Evolutionary conservation across 2,329 filamentous ascomycete genomes (phyloP).

Genomic region (Trichoderma sp.): DNA sequence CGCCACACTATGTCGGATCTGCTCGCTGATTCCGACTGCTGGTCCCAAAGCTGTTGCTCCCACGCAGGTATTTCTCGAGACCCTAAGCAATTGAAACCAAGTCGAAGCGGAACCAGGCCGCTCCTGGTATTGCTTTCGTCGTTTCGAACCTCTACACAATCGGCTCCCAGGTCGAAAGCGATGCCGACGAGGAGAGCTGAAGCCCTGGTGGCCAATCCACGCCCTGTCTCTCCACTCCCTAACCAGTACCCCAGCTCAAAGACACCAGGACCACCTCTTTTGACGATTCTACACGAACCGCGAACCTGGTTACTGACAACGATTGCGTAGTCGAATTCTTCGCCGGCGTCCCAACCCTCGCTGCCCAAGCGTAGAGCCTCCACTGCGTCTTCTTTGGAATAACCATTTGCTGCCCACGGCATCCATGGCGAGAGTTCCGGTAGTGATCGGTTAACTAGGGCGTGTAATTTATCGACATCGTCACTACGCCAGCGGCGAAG

Average conservation of each 20-base stretch:
- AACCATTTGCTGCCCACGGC: slow-evolving; percentile 23
- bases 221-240: slow-evolving; percentile 21
- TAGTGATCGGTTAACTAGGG: slow-evolving; percentile 20
- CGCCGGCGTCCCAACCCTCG: slow-evolving; percentile 18
- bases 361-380: slow-evolving; percentile 10
- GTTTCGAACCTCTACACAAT: slow-evolving; percentile 23
- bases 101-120: not conserved
- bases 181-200: slow-evolving; percentile 18
- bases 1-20: slow-evolving; percentile 11
- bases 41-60: not conserved
- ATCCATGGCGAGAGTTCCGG: slow-evolving; percentile 18
- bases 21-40: not conserved
- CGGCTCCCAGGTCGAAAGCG: slow-evolving; percentile 22
- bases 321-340: slow-evolving; percentile 23
- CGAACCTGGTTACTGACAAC: slow-evolving; percentile 3
- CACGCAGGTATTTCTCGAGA: not conserved
- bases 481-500: slow-evolving; percentile 23
- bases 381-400: slow-evolving; percentile 18
- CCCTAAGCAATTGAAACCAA: not conserved
- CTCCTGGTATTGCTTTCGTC: slow-evolving; percentile 21
- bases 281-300: slow-evolving; percentile 24
- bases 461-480: slow-evolving; percentile 16
- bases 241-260: slow-evolving; percentile 27
- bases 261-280: not conserved
- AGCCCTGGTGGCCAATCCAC: slow-evolving; percentile 23